A percentile compares a stretch with the other conserved stretches of the same genome.
phyloP scores from a whole-genome alignment of 2,329 filamentous ascomycete genomes.

The Paraphaeosphaeria minitans region DNA sequence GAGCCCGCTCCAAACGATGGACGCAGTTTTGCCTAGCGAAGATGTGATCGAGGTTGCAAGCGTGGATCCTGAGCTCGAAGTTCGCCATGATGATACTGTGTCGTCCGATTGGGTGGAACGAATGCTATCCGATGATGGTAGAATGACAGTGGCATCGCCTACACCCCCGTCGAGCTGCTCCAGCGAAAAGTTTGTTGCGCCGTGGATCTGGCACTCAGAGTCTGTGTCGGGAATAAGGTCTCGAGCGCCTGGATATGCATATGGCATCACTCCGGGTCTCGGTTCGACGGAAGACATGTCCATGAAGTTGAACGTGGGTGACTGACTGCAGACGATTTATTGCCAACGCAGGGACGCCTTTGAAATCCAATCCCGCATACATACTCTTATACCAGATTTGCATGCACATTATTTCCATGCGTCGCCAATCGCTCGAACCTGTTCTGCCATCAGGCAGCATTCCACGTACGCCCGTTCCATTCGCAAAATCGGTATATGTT shows the following conservation, averaged over 20 bases:
- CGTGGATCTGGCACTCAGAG: neutral
- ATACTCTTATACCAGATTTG: neutral
- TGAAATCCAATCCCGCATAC: neutral
- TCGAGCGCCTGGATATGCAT: neutral
- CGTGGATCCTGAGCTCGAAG: neutral
- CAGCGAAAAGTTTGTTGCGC: neutral
- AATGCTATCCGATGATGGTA: conserved; percentile 6
- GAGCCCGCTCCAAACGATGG: neutral
- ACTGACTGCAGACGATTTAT: neutral
- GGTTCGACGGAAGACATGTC: neutral
- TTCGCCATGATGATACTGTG: neutral
- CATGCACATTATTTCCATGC: neutral
- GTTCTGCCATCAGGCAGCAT: neutral
- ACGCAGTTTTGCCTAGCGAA: neutral
- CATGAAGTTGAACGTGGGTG: neutral
- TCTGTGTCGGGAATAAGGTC: neutral
- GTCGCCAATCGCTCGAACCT: neutral
- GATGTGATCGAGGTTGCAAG: conserved; percentile 3
- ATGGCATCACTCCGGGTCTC: neutral
- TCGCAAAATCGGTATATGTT: neutral
- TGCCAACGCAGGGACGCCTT: neutral
- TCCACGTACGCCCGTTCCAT: neutral
- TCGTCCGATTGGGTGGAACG: neutral
- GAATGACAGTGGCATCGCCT: neutral
- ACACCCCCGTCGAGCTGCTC: neutral